Conservation (phyloP, 805 yeast genomes). For the Saccharomycopsis selenospora region DNA sequence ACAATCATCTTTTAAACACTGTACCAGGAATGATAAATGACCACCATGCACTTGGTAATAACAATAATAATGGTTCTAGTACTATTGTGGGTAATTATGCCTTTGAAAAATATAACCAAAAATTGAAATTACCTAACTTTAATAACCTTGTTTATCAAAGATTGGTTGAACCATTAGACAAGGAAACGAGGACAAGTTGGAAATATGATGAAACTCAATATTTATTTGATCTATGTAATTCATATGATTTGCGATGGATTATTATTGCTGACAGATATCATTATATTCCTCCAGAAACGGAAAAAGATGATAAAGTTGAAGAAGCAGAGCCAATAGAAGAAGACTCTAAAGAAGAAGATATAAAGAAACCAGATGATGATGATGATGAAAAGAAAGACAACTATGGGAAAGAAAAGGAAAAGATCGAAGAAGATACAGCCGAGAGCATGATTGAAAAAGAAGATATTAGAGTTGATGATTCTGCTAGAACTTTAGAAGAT, state of each 20-base stretch:
- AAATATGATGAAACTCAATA: conserved; percentile 68
- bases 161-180: conserved; percentile 36
- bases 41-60: conserved; percentile 24
- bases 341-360: neutral
- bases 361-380: neutral
- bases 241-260: conserved; percentile 49
- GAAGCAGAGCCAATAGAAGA: neutral
- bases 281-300: conserved; percentile 17
- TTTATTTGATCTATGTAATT: conserved; percentile 63
- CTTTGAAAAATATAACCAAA: conserved; percentile 69
- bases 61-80: conserved; percentile 26
- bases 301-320: neutral
- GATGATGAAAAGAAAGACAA: conserved; percentile 2
- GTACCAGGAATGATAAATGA: conserved; percentile 17
- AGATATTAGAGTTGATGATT: conserved; percentile 14
- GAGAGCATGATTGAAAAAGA: neutral
- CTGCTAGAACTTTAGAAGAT: conserved; percentile 59
- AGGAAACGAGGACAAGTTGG: conserved; percentile 40
- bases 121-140: conserved; percentile 62
- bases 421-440: neutral
- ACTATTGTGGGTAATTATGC: conserved; percentile 33
- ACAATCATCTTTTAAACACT: conserved; percentile 27
- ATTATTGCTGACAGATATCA: conserved; percentile 57
- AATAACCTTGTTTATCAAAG: conserved; percentile 51
- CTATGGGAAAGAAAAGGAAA: neutral